These are phyloP conservation scores for Gautieria morchelliformis DNA, from an alignment of 768 basidiomycete genomes.

Conservation along the genomic window DNA sequence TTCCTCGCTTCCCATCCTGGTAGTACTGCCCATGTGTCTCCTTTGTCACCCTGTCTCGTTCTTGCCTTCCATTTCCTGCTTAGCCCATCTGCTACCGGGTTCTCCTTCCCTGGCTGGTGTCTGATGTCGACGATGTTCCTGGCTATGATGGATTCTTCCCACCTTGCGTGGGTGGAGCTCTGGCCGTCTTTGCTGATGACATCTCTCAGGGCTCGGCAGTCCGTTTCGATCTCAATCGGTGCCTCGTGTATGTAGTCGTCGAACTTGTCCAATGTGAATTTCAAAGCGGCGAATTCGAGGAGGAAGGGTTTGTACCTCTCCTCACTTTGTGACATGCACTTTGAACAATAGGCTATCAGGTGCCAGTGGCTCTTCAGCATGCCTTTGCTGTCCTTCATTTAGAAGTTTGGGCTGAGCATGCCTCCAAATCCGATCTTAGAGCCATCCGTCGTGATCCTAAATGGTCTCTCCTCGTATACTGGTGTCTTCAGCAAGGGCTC, in stretches of 20 bases:
- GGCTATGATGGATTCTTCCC: neutral
- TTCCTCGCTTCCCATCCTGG: too few species aligned
- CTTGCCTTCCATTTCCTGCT: neutral
- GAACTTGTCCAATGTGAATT: neutral
- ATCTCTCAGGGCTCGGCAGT: neutral
- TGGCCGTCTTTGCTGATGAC: neutral
- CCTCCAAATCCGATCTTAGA: too few species aligned
- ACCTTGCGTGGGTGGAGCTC: neutral
- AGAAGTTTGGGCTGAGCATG: slow-evolving; percentile 20
- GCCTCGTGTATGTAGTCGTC: neutral
- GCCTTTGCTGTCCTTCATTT: neutral
- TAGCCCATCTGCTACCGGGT: neutral
- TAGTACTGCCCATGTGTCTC: too few species aligned
- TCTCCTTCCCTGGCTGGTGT: neutral
- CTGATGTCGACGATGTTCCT: neutral
- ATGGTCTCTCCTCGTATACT: slow-evolving; percentile 27
- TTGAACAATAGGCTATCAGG: neutral
- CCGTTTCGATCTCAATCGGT: too few species aligned
- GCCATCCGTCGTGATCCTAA: too few species aligned
- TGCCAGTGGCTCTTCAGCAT: neutral
- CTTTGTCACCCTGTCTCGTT: too few species aligned
- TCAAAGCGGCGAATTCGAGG: too few species aligned
- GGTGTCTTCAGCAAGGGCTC: slow-evolving; percentile 23
- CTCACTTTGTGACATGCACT: neutral
- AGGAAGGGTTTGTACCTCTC: neutral